These are phyloP conservation scores for Nicotiana rustica DNA, from an alignment of 305 asterid species.

Conservation along the genomic window DNA sequence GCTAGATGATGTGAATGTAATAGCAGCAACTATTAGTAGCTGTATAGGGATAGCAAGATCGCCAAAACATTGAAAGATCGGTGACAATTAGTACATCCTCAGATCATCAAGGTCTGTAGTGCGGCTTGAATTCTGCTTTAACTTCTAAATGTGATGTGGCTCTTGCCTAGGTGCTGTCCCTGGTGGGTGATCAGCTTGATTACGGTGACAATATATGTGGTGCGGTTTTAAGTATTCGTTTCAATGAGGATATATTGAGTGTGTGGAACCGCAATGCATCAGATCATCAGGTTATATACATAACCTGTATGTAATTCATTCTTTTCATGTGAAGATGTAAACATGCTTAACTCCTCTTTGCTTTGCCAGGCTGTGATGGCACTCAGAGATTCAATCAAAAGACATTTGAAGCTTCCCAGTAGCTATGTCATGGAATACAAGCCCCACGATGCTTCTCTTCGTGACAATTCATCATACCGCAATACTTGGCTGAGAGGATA, in stretches of 20 bases:
- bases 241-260: constrained; percentile 89
- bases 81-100: neutral
- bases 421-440: constrained; percentile 94
- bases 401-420: constrained; percentile 83
- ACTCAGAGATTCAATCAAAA: constrained; percentile 82
- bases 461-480: constrained; percentile 90
- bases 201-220: constrained; percentile 88
- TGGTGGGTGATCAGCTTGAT: constrained; percentile 93
- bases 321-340: neutral
- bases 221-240: constrained; percentile 85
- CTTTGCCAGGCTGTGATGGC: constrained; percentile 81
- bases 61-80: too few relatives aligned
- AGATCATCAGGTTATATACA: constrained; percentile 74
- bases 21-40: neutral
- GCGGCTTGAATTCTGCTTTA: too few relatives aligned
- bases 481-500: constrained; percentile 95
- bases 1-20: neutral
- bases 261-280: constrained; percentile 96
- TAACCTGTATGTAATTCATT: neutral
- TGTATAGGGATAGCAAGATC: neutral
- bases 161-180: constrained; percentile 71
- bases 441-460: constrained; percentile 89
- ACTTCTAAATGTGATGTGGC: neutral
- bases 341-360: neutral
- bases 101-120: neutral